Percentiles rank a stretch among this genome's conserved stretches.
phyloP scores from a whole-genome alignment of 2,329 filamentous ascomycete genomes.

The Alternaria incomplexa region DNA sequence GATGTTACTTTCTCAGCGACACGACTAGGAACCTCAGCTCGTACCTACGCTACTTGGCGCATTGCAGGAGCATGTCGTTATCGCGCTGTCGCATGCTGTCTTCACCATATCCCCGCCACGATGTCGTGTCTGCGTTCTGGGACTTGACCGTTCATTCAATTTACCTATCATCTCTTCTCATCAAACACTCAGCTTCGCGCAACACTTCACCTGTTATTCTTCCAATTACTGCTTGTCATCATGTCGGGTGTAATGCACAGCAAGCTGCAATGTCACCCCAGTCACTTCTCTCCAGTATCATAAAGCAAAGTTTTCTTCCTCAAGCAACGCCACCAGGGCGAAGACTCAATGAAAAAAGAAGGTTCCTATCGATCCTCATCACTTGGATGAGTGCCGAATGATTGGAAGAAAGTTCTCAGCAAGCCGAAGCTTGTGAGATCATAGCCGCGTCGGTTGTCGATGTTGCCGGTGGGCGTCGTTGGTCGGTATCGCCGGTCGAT shows the following conservation, averaged over 20 bases:
- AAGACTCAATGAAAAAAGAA: conserved; percentile 1
- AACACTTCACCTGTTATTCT: not conserved
- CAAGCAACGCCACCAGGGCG: not conserved
- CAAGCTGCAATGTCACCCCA: not conserved
- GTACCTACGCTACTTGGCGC: not conserved
- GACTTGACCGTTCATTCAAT: no score
- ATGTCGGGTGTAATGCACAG: not conserved
- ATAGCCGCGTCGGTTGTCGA: not conserved
- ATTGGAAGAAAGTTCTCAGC: not conserved
- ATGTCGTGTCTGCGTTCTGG: not conserved
- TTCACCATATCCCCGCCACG: not conserved
- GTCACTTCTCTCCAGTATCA: not conserved
- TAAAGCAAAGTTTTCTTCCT: not conserved
- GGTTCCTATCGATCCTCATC: not conserved
- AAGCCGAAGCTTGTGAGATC: not conserved
- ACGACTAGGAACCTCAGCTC: not conserved
- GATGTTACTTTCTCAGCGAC: not conserved
- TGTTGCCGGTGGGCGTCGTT: not conserved
- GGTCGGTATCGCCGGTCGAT: not conserved
- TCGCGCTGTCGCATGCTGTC: not conserved
- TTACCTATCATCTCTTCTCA: no score
- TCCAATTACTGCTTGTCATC: not conserved
- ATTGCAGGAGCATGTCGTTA: not conserved
- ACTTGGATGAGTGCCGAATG: not conserved
- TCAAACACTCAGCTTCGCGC: not conserved